Conservation (phyloP, 176 grass and related monocot species). For the Olyra latifolia region DNA sequence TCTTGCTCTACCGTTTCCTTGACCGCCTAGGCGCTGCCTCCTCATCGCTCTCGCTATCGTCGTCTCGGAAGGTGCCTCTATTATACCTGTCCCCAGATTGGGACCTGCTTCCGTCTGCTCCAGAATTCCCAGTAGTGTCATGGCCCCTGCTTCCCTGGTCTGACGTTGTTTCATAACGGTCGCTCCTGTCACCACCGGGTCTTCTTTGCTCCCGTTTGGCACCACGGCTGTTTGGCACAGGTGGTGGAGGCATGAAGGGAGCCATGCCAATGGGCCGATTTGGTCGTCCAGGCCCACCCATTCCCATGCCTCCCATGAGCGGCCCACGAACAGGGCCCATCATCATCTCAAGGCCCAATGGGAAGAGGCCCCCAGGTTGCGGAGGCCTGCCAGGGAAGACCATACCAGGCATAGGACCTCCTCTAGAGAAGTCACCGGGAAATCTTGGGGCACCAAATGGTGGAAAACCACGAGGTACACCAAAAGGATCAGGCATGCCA, state of each 20-base stretch:
- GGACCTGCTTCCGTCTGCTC: slow-evolving; percentile 45
- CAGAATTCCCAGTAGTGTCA: slow-evolving; percentile 44
- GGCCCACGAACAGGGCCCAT: slow-evolving; percentile 70
- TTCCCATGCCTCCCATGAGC: slow-evolving; percentile 82
- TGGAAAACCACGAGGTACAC: slow-evolving; percentile 69
- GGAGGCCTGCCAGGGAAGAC: slow-evolving; percentile 71
- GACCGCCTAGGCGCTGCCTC: slow-evolving; percentile 78
- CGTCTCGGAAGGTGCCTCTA: slow-evolving; percentile 51
- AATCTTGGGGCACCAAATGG: slow-evolving; percentile 83
- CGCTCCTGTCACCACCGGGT: slow-evolving; percentile 51
- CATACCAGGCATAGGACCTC: slow-evolving; percentile 70
- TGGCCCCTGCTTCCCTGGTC: slow-evolving; percentile 71
- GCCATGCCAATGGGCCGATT: slow-evolving; percentile 78
- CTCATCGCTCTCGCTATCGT: slow-evolving; percentile 83
- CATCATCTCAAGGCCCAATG: slow-evolving; percentile 80
- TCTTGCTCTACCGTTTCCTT: slow-evolving; percentile 51
- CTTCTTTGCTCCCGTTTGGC: slow-evolving; percentile 65
- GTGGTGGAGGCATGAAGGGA: slow-evolving; percentile 57
- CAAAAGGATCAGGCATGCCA: slow-evolving; percentile 76
- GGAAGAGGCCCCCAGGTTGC: slow-evolving; percentile 60
- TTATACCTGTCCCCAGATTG: slow-evolving; percentile 54
- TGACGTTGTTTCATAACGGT: slow-evolving; percentile 55
- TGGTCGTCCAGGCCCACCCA: slow-evolving; percentile 60
- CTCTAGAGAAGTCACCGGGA: slow-evolving; percentile 60
- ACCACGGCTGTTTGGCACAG: slow-evolving; percentile 38